Evolutionary conservation across 768 basidiomycete genomes (phyloP).

Genomic region (Lepiota venenata): DNA sequence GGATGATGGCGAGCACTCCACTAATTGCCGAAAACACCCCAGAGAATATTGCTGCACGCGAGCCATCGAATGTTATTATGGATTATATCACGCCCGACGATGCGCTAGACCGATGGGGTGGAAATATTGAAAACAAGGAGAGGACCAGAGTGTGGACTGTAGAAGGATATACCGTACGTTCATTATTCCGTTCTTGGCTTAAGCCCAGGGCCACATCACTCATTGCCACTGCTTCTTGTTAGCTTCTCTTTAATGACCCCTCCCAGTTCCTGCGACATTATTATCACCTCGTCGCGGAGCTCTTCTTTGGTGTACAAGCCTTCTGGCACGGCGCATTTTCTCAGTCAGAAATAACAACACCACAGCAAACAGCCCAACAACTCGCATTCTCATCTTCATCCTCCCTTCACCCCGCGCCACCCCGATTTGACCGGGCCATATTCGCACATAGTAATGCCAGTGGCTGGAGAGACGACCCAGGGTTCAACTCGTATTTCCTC

Average conservation of each 20-base stretch:
- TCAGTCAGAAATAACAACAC: conserved; percentile 10
- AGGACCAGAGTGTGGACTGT: conserved; percentile 48
- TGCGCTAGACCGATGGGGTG: conserved; percentile 62
- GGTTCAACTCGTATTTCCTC: conserved; percentile 76
- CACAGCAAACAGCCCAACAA: not conserved
- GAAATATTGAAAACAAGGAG: conserved; percentile 20
- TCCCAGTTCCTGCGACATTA: conserved; percentile 80
- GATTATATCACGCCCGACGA: conserved; percentile 55
- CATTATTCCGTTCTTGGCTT: not conserved
- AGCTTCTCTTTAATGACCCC: conserved; percentile 69
- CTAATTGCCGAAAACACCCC: conserved; percentile 52
- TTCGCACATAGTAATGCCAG: conserved; percentile 58
- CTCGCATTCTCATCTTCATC: conserved; percentile 15
- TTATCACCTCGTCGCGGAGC: conserved; percentile 85
- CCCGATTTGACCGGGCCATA: conserved; percentile 64
- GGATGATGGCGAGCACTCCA: conserved; percentile 68
- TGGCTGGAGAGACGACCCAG: conserved; percentile 74
- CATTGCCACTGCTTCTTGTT: not conserved
- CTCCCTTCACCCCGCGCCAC: conserved; percentile 30
- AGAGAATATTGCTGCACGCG: conserved; percentile 62
- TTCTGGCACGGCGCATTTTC: conserved; percentile 62
- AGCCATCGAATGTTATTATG: conserved; percentile 66
- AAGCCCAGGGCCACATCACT: not conserved
- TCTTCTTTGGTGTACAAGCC: conserved; percentile 72
- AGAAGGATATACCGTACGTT: conserved; percentile 65